Evolutionary conservation across 257 asterid species (phyloP), one percentile per base, ranked within the genome.

Genomic region (Salvia hispanica): DNA sequence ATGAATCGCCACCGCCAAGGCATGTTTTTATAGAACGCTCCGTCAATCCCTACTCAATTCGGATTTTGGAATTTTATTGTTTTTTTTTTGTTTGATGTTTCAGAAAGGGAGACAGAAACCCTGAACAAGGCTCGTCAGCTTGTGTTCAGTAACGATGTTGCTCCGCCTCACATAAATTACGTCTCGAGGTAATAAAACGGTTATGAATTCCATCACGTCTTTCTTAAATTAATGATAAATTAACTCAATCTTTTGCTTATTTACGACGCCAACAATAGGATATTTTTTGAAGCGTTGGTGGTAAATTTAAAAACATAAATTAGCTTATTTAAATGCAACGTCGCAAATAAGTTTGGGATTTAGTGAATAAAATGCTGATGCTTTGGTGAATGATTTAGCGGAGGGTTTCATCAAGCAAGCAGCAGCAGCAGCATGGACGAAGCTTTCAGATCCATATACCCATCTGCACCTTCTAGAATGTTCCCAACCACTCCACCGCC

Each of bases 1-100:
- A 92, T 92, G 98, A 92, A 92, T 76, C 98, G 98, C 86, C 98
- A 92, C 75, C 96, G 98, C 80, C 96, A 89, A 91, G 98, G 98
- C 78, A 78, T 21, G 36, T 4, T 33, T 14, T 4, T 66, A 53
- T 66, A 25, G 63, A 56, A 56, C 48, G 9, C 46, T 45, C 54
- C 47, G 54, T 52, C 47, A 6, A 21, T 21, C 25, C 21, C 31
- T 25, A 25, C 31, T 25, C 2, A 1, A 25, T 25, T 25, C 31
- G 21, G 21, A 21, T 18, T 54, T 3, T 18, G 8, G 1, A 25
- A 11, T 47, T 6, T 53, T 59, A 18, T 14, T 74, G 64, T 62
- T 67, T 37, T 2, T 75, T 43, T 65, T 2, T 13, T 9, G 54
- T 58, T 25, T 25, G 31, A 25, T 25, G 1, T 51, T 18, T 39